Evolutionary conservation across 257 asterid species (phyloP), one percentile per base, ranked within the genome.

Genomic region (Eucommia ulmoides): DNA sequence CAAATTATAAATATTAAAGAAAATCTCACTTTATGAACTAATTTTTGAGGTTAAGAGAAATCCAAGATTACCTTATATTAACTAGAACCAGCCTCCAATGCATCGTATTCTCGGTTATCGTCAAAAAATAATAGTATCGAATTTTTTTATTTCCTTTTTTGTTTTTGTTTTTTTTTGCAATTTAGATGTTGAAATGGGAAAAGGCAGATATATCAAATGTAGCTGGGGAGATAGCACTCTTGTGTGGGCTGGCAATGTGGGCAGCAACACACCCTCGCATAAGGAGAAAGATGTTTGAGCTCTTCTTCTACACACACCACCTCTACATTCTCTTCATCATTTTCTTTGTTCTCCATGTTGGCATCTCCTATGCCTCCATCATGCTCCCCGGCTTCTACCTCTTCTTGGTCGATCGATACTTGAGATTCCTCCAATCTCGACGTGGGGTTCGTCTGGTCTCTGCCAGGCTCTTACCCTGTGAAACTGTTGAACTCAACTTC

Each of bases 381-480:
- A 73, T 74, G 81, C 82, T 89, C 45, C 98, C 98, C 0, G 93
- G 92, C 41, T 77, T 85, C 83, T 78, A 50, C 68, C 93, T 89
- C 79, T 89, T 89, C 82, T 33, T 74, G 61, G 45, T 89, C 25
- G 94, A 89, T 25, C 74, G 98, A 1, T 78, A 56, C 63, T 57
- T 89, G 46, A 58, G 98, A 22, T 82, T 85, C 76, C 61, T 89
- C 35, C 94, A 89, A 45, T 85, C 96, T 0, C 67, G 86, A 8
- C 70, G 52, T 49, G 50, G 67, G n/a, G 71, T 89, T 24, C 86
- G 88, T 29, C 52, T 78, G 2, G 29, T 80, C 49, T 82, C 84
- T 0, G 79, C 94, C 8, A 61, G 98, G 20, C 33, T 72, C 25
- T 70, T 89, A 0, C 93, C 93, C 0, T 70, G 84, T 20, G 64